Conservation (phyloP, 1,139 yeast genomes). For the Spathaspora sp. region DNA sequence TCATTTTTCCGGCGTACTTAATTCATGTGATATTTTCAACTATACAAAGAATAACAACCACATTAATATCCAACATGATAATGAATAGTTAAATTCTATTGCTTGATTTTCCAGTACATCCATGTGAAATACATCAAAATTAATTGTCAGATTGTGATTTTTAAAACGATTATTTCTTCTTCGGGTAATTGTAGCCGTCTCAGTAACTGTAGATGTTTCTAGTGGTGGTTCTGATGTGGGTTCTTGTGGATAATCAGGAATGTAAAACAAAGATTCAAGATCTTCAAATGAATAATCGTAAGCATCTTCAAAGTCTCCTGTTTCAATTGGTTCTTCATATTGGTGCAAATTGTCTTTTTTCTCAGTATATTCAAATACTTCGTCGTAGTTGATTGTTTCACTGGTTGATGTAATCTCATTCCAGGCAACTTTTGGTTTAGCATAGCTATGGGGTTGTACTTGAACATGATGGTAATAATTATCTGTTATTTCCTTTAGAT, state of each 20-base stretch:
- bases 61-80: not conserved
- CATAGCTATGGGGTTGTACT: constrained; percentile 12
- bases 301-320: not conserved
- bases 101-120: constrained; percentile 3
- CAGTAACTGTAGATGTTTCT: not conserved
- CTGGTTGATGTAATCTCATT: constrained; percentile 1
- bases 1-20: not conserved
- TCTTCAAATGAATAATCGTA: not conserved
- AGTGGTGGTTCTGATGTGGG: not conserved
- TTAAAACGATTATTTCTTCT: constrained; percentile 1
- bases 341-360: not conserved
- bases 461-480: not conserved
- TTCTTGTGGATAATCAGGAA: not conserved
- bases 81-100: not conserved
- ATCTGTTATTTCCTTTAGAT: constrained; percentile 6
- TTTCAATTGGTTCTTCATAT: not conserved
- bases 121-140: constrained; percentile 6
- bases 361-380: not conserved
- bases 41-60: not conserved
- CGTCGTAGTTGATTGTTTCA: not conserved
- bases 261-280: not conserved
- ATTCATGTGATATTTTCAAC: not conserved
- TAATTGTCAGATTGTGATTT: constrained; percentile 5
- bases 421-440: constrained; percentile 25
- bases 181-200: not conserved